Percentiles rank a stretch among this genome's conserved stretches.
These are phyloP conservation scores for Cyclotella choctawhatcheeana DNA, from an alignment of 108 stramenopile genomes.

Conservation along the genomic window DNA sequence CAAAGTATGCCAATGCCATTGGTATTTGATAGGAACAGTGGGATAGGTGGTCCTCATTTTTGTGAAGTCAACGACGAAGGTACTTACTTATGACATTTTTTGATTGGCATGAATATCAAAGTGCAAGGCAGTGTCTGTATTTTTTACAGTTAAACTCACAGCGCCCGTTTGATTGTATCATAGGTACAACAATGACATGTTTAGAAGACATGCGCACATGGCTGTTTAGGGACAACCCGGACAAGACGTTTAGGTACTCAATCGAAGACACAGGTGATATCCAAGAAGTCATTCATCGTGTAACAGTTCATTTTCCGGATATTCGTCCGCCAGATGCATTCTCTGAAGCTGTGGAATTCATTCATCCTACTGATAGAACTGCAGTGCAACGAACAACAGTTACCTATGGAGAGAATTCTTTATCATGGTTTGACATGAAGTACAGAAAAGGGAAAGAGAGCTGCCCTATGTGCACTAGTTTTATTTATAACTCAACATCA, in stretches of 20 bases:
- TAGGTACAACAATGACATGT: conserved; percentile 41
- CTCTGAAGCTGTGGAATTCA: conserved; percentile 5
- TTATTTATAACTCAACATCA: not conserved
- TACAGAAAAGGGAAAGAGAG: not conserved
- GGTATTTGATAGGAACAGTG: conserved; percentile 29
- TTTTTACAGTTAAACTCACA: too few relatives aligned
- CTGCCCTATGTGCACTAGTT: conserved; percentile 3
- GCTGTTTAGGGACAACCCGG: conserved; percentile 45
- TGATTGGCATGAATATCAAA: too few relatives aligned
- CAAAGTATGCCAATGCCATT: conserved; percentile 59
- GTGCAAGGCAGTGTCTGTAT: too few relatives aligned
- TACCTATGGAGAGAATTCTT: not conserved
- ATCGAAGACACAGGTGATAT: conserved; percentile 9
- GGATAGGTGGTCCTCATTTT: conserved; percentile 15
- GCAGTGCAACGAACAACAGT: not conserved
- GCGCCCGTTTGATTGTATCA: not conserved
- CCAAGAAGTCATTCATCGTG: conserved; percentile 21
- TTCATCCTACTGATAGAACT: not conserved
- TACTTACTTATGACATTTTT: not conserved
- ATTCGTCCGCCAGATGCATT: conserved; percentile 34
- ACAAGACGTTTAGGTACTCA: conserved; percentile 8
- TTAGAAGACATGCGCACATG: conserved; percentile 43
- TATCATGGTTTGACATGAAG: conserved; percentile 9
- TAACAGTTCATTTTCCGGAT: conserved; percentile 44
- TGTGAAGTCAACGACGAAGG: conserved; percentile 53